Base-by-base conservation (phyloP, 352 stramenopile species). In the Globisporangium uncinulatum region DNA sequence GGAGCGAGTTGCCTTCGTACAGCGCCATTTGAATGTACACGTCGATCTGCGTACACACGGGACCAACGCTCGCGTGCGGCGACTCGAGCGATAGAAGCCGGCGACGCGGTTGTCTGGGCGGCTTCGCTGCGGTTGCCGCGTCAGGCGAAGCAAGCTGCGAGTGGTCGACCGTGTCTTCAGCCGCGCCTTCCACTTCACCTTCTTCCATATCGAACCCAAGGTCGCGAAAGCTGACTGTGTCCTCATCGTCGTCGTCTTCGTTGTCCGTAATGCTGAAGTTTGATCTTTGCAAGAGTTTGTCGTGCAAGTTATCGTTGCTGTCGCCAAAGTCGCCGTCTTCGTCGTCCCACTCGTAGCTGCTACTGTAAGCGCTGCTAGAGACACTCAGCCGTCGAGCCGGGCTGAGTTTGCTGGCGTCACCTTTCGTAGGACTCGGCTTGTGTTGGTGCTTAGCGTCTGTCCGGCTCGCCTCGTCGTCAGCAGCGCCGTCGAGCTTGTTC, bases 21-120 rank as follows among this genome's bases (percentile, higher is more conserved):
- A 97, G 89, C 44, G 97, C 89, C 94, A 98, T 98, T 66, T 98
- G 87, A 49, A 96, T 96, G 66, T 93, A 94, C 48, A 96, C 76
- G 32, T 93, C 79, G 50, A 93, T 91, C 55, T 90, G 78, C 4
- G 79, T 87, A 57, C 73, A 83, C 48, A 91, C 61, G 1, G 65
- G 52, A 24, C 65, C 66, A 24, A 47, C 57, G 17, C 47, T 62
- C 11, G 37, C 61, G 21, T 44, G 48, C 6, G 48, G 46, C 5
- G 62, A 59, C 58, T 74, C 62, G 15, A 67, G 56, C 2, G 64
- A 74, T 14, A 56, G 31, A n/a, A 63, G 42, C 3, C 63, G 51
- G 34, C 36, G 21, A 17, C 52, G 29, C 37, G 43, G 44, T 36
- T 10, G 49, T 36, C 2, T 49, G 21, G 13, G 47, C 32, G 24